These are phyloP conservation scores for Aureobasidium sp. DNA, from an alignment of 2,329 filamentous ascomycete species.

Conservation along the genomic window DNA sequence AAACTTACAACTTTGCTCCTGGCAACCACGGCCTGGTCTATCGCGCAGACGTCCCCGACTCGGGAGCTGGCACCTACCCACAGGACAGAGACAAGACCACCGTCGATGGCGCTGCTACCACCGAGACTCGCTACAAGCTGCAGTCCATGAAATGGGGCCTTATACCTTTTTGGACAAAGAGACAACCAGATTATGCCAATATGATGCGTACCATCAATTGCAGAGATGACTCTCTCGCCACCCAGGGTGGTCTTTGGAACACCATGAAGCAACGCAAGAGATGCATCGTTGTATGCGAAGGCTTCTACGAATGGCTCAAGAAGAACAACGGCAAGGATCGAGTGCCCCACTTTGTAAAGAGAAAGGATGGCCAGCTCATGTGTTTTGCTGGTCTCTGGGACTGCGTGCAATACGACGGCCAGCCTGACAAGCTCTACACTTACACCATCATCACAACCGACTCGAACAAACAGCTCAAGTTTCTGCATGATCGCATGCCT, in stretches of 20 bases:
- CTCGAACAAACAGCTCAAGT: slow-evolving; percentile 73
- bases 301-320: slow-evolving; percentile 95
- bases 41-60: slow-evolving; percentile 62
- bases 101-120: slow-evolving; percentile 22
- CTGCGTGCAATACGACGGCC: slow-evolving; percentile 68
- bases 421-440: slow-evolving; percentile 67
- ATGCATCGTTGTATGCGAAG: slow-evolving; percentile 80
- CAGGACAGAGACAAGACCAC: slow-evolving; percentile 19
- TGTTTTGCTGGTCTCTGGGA: slow-evolving; percentile 92
- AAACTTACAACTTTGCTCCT: slow-evolving; percentile 89
- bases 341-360: slow-evolving; percentile 74
- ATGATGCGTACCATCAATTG: slow-evolving; percentile 92
- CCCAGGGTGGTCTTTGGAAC: slow-evolving; percentile 79
- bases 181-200: slow-evolving; percentile 67
- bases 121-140: slow-evolving; percentile 62
- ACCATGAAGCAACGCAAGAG: slow-evolving; percentile 84
- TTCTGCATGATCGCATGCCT: slow-evolving; percentile 93
- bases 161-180: slow-evolving; percentile 88
- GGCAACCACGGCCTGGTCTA: slow-evolving; percentile 82
- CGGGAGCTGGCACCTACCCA: slow-evolving; percentile 36
- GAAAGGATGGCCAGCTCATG: slow-evolving; percentile 77
- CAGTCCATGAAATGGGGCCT: slow-evolving; percentile 96
- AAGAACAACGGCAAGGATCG: slow-evolving; percentile 70
- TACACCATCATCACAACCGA: slow-evolving; percentile 93
- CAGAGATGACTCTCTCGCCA: slow-evolving; percentile 74